Evolutionary conservation across 2,329 filamentous ascomycete species (phyloP), one percentile per base, ranked within the genome.

Genomic region (Chaetomiaceae sp.): DNA sequence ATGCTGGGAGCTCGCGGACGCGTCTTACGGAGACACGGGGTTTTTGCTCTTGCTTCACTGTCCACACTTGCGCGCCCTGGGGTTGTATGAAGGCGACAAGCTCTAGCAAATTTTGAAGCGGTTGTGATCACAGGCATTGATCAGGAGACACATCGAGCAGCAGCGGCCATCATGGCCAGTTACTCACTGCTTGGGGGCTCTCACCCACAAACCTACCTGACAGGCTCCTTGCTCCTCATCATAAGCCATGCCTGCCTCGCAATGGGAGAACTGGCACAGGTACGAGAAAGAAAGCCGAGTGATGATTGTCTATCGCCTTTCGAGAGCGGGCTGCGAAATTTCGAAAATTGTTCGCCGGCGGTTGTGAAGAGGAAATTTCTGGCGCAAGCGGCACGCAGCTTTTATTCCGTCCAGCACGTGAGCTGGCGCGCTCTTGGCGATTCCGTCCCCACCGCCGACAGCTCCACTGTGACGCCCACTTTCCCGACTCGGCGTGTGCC

Each of bases 91-190:
- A 72, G 68, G 68, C 76, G 78, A 71, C 75, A 79, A 79, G 78
- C 76, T 81, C 78, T 81, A 81, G 78, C 78, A 77, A 71, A 68
- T 70, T 70, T 76, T 67, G 76, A 81, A 81, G 78, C 76, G 61
- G 35, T 33, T 3, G 20, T 15, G 6, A 11, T 11, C 12, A 4
- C 18, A 29, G 19, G 12, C 14, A 24, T n/a, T n/a, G n/a, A n/a
- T n/a, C 10, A 14, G 18, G 6, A 14, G 11, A 37, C 17, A 36
- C 5, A 36, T 7, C 8, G 15, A 34, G 15, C 14, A 34, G 17
- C n/a, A 34, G 7, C 11, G 12, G 7, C 15, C 29, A n/a, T 14
- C 29, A 6, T 6, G 6, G 14, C 15, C 3, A 6, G 6, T n/a
- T 6, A 32, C 29, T 14, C 15, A 32, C 29, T n/a, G n/a, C 29